Evolutionary conservation across 805 yeast species (phyloP).

Genomic region (Komagataella populi): DNA sequence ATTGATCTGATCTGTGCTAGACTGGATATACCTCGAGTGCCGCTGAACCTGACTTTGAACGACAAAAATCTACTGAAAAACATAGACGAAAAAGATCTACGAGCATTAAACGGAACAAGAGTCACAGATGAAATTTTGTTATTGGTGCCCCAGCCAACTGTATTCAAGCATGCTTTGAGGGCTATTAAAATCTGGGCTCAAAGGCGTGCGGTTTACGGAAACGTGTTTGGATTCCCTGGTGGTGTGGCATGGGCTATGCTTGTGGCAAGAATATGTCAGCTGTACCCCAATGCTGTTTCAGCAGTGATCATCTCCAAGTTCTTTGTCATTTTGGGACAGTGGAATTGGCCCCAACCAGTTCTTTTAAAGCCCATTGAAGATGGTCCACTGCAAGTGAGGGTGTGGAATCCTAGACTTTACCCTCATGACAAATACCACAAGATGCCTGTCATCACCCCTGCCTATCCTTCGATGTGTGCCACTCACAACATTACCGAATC

Average conservation of each 20-base stretch:
- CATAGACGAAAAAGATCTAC: constrained; percentile 79
- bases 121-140: constrained; percentile 90
- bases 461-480: constrained; percentile 98
- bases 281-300: constrained; percentile 92
- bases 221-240: constrained; percentile 95
- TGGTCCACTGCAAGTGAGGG: constrained; percentile 91
- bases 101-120: constrained; percentile 90
- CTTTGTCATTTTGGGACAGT: constrained; percentile 70
- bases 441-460: constrained; percentile 98
- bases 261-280: constrained; percentile 94
- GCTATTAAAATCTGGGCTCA: constrained; percentile 97
- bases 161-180: constrained; percentile 83
- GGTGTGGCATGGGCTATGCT: constrained; percentile 99
- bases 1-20: constrained; percentile 84
- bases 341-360: constrained; percentile 99
- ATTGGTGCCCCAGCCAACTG: constrained; percentile 85
- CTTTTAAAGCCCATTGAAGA: constrained; percentile 86
- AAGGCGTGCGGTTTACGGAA: constrained; percentile 85
- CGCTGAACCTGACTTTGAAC: constrained; percentile 55
- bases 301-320: constrained; percentile 85
- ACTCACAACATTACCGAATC: constrained; percentile 90
- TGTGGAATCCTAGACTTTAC: constrained; percentile 92
- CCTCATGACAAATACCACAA: constrained; percentile 80
- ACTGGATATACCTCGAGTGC: constrained; percentile 74
- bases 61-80: constrained; percentile 80